Evolutionary conservation across 2,329 filamentous ascomycete species (phyloP).

Genomic region (Corinectria fuckeliana): DNA sequence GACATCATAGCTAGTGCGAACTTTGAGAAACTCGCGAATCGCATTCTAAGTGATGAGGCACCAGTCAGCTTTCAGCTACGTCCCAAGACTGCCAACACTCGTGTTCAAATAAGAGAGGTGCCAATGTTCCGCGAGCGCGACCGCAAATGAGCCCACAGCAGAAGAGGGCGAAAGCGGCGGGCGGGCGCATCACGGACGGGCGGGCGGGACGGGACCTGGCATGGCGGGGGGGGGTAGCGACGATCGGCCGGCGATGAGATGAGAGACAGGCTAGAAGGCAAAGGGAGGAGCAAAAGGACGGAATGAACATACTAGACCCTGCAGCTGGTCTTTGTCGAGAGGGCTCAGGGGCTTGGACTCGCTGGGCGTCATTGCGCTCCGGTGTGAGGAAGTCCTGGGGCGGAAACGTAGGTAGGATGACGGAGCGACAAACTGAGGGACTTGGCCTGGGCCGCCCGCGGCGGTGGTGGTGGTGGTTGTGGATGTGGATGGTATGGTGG

Average conservation of each 20-base stretch:
- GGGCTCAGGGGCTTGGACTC: constrained; percentile 58
- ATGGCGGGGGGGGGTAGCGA: constrained; percentile 2
- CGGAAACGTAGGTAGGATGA: constrained; percentile 63
- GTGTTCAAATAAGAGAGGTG: background rate
- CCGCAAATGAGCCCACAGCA: constrained; percentile 18
- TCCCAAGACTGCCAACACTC: background rate
- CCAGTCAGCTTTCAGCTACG: constrained; percentile 21
- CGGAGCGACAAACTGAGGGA: constrained; percentile 65
- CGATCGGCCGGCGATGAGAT: background rate
- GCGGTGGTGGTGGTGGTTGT: constrained; percentile 28
- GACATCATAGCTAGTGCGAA: constrained; percentile 97
- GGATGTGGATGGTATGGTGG: constrained; percentile 16
- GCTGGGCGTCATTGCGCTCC: constrained; percentile 46
- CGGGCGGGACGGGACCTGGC: constrained; percentile 18
- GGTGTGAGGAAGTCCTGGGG: constrained; percentile 43
- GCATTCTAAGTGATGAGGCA: constrained; percentile 65
- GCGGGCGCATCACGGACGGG: constrained; percentile 27
- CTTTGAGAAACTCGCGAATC: constrained; percentile 94
- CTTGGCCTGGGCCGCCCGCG: constrained; percentile 36
- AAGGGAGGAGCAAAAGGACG: constrained; percentile 12
- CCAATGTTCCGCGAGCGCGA: constrained; percentile 20
- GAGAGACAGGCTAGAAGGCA: background rate
- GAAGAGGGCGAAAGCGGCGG: background rate
- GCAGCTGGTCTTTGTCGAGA: constrained; percentile 77
- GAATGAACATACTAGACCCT: constrained; percentile 70